Conservation (phyloP, 495 filamentous ascomycete genomes). For the Sordaria brevicollis region DNA sequence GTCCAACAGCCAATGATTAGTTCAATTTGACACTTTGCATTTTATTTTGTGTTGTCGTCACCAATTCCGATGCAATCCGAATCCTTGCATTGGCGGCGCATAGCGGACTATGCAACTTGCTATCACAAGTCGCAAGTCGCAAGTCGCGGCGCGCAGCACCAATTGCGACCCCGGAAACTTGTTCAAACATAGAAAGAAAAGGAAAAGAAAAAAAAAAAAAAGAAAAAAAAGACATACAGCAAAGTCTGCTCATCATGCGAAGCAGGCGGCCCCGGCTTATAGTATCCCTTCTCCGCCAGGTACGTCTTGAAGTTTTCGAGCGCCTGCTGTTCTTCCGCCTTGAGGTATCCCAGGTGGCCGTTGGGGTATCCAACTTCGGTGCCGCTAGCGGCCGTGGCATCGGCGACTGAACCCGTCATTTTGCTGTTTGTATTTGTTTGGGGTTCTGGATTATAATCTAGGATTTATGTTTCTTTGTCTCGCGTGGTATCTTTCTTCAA, state of each 20-base stretch:
- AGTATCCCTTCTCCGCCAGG: slow-evolving; percentile 54
- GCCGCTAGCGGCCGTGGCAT: slow-evolving; percentile 11
- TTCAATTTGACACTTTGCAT: not conserved
- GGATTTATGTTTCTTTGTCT: not conserved
- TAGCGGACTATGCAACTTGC: not conserved
- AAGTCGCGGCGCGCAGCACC: not conserved
- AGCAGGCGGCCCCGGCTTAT: slow-evolving; percentile 43
- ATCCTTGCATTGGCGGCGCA: not conserved
- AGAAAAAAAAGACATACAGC: slow-evolving; percentile 45
- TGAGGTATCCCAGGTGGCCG: slow-evolving; percentile 69
- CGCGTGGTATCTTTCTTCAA: not conserved
- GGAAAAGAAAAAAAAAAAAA: not conserved
- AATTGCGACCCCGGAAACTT: not conserved
- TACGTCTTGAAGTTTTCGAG: slow-evolving; percentile 58
- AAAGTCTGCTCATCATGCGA: slow-evolving; percentile 76
- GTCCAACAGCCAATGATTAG: not conserved
- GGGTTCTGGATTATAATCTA: not conserved
- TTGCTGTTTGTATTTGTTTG: not conserved
- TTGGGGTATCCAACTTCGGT: slow-evolving; percentile 44
- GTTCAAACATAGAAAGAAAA: not conserved
- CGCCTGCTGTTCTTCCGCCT: slow-evolving; percentile 51
- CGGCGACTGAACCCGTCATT: slow-evolving; percentile 5
- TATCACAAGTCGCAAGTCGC: not conserved
- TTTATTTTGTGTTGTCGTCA: not conserved
- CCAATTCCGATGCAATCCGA: not conserved